These are phyloP conservation scores for Venturia carpophila DNA, from an alignment of 2,329 filamentous ascomycete species.

Conservation along the genomic window DNA sequence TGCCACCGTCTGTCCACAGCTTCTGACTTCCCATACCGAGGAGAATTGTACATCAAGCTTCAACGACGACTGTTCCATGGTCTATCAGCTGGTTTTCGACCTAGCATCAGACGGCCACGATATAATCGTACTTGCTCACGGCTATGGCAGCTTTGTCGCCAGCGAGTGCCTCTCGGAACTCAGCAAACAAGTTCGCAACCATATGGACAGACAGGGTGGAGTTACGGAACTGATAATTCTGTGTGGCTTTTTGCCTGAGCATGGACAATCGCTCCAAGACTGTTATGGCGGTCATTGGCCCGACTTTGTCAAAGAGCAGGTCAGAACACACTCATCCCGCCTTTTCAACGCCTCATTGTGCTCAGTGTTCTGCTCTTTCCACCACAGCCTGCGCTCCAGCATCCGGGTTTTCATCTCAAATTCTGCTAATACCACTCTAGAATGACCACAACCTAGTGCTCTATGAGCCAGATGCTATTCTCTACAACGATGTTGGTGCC, in stretches of 20 bases:
- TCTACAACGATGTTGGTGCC: slow-evolving; percentile 12
- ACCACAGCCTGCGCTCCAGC: too few relatives aligned
- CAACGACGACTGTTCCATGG: slow-evolving; percentile 10
- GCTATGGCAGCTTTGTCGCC: slow-evolving; percentile 16
- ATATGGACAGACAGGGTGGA: slow-evolving; percentile 3
- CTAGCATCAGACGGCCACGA: slow-evolving; percentile 5
- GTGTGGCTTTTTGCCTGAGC: background rate
- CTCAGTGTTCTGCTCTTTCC: too few relatives aligned
- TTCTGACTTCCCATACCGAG: slow-evolving; percentile 8
- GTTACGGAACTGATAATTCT: background rate
- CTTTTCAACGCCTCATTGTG: too few relatives aligned
- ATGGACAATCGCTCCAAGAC: slow-evolving; percentile 7
- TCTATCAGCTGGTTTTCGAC: slow-evolving; percentile 13
- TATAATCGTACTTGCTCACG: slow-evolving; percentile 12
- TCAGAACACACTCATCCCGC: background rate
- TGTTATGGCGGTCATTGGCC: slow-evolving; percentile 11
- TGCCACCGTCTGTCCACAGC: slow-evolving; percentile 13
- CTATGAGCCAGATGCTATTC: background rate
- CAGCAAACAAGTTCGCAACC: slow-evolving; percentile 12
- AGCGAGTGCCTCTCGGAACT: slow-evolving; percentile 9
- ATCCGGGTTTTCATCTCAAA: too few relatives aligned
- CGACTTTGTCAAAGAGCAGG: slow-evolving; percentile 8
- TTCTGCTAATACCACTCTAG: background rate
- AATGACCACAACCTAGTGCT: background rate
- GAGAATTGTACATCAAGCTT: slow-evolving; percentile 1